Evolutionary conservation across 2,329 filamentous ascomycete genomes (phyloP).

Genomic region (Scedosporium boydii): DNA sequence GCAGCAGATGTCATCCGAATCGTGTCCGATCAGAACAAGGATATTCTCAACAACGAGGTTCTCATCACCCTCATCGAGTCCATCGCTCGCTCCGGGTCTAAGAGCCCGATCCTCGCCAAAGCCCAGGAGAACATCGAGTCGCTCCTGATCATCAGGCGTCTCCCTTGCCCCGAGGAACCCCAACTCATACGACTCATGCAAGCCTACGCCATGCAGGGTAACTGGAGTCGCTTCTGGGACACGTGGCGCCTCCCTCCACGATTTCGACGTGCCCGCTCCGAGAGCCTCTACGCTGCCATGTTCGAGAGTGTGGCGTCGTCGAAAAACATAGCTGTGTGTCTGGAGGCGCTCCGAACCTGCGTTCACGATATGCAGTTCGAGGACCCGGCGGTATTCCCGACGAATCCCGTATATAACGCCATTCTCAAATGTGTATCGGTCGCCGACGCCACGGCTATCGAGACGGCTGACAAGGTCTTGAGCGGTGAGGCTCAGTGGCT

Average conservation of each 20-base stretch:
- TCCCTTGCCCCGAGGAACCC: slow-evolving; percentile 26
- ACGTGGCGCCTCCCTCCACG: slow-evolving; percentile 47
- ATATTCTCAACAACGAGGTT: slow-evolving; percentile 34
- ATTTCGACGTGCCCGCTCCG: slow-evolving; percentile 35
- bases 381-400: slow-evolving; percentile 33
- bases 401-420: slow-evolving; percentile 32
- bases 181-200: slow-evolving; percentile 32
- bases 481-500: slow-evolving; percentile 11
- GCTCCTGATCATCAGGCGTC: slow-evolving; percentile 27
- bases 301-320: slow-evolving; percentile 39
- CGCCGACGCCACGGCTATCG: slow-evolving; percentile 39
- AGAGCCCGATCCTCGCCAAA: slow-evolving; percentile 22
- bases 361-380: slow-evolving; percentile 52
- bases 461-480: background rate
- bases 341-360: slow-evolving; percentile 39
- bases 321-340: slow-evolving; percentile 31
- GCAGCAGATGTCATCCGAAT: slow-evolving; percentile 1
- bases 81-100: slow-evolving; percentile 22
- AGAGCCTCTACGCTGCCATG: slow-evolving; percentile 44
- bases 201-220: slow-evolving; percentile 32
- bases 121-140: slow-evolving; percentile 35
- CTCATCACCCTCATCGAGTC: slow-evolving; percentile 37
- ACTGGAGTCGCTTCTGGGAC: slow-evolving; percentile 52
- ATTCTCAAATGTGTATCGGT: slow-evolving; percentile 46
- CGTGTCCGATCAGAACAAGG: slow-evolving; percentile 28